Evolutionary conservation across 495 filamentous ascomycete species (phyloP).

Genomic region (Cercophora samala): DNA sequence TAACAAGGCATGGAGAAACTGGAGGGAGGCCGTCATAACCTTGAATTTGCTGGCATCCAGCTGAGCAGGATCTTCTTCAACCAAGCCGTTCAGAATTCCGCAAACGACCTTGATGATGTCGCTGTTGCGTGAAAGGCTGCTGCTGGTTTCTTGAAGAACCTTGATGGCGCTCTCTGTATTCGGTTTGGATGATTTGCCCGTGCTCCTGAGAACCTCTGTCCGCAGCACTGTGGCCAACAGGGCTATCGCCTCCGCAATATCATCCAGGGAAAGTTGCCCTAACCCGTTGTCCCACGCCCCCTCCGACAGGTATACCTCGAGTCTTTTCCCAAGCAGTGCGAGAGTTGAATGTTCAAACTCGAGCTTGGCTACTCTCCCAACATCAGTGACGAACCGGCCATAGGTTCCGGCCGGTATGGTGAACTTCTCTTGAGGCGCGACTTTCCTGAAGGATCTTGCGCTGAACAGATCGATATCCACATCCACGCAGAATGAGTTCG

Average conservation of each 20-base stretch:
- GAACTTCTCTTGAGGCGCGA: conserved; percentile 41
- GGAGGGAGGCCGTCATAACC: conserved; percentile 67
- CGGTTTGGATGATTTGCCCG: conserved; percentile 21
- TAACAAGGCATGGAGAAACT: conserved; percentile 70
- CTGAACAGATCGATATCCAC: conserved; percentile 54
- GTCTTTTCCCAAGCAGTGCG: conserved; percentile 69
- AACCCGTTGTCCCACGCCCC: conserved; percentile 36
- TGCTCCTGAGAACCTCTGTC: conserved; percentile 33
- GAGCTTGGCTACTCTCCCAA: conserved; percentile 53
- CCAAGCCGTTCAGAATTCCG: conserved; percentile 74
- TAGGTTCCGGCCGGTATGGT: conserved; percentile 59
- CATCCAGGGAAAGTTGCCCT: conserved; percentile 34
- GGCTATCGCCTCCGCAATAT: conserved; percentile 41
- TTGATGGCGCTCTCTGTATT: conserved; percentile 38
- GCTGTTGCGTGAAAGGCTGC: conserved; percentile 64
- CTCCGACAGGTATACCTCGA: conserved; percentile 52
- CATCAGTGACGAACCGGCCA: conserved; percentile 68
- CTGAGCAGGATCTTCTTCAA: conserved; percentile 57
- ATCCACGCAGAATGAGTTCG: conserved; percentile 59
- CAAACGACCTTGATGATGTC: conserved; percentile 80
- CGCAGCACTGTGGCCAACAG: conserved; percentile 44
- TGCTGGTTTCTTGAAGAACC: conserved; percentile 68
- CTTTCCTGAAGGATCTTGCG: conserved; percentile 27
- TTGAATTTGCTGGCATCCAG: conserved; percentile 53
- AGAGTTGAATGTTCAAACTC: conserved; percentile 73